Base-by-base conservation (phyloP, 2,329 filamentous ascomycete species). In the Aspergillus oerlinghausenensis region DNA sequence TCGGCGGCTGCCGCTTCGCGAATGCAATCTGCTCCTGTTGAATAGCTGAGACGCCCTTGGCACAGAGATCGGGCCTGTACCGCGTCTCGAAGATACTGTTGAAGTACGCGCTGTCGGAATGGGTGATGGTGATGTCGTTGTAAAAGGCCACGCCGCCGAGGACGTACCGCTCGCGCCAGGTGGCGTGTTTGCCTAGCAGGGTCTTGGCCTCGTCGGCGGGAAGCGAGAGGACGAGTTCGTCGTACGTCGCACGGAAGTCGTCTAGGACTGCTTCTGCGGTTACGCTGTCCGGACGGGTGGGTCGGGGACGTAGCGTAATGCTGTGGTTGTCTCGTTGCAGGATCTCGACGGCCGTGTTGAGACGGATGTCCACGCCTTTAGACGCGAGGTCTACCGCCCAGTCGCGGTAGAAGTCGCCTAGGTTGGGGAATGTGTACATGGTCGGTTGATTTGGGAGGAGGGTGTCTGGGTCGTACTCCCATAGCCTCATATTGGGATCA, bases 131-230 rank as follows among this genome's bases (percentile, higher is more conserved):
- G 60, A 86, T 80, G 64, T 86, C 83, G 73, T 86, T 80, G 56
- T 79, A 81, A 69, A 85, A 86, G 57, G 84, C 84, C 9, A 88
- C 88, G 17, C 85, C 84, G n/a, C 87, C 86, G 0, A 92, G 82
- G 9, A 93, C 83, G 47, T 81, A 80, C 50, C 78, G 83, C 69
- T 92, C 88, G 42, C 81, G 78, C 76, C 82, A 84, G 10, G 75
- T 80, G 10, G 82, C 78, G 25, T 79, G 79, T 17, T 75, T 71
- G 47, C 74, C 73, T 2, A 86, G 78, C 3, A 86, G 72, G 19
- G 78, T 77, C 63, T 82, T 82, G 14, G 81, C 80, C 4, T 81
- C 80, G 54, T 84, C 82, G 7, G 79, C 81, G 1, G 75, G 72
- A 60, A 81, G 78, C 63, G 81, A 84, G n/a, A 86, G 74, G 8